phyloP scores from a whole-genome alignment of 106 monocot genomes.

The Hemerocallis citrina region DNA sequence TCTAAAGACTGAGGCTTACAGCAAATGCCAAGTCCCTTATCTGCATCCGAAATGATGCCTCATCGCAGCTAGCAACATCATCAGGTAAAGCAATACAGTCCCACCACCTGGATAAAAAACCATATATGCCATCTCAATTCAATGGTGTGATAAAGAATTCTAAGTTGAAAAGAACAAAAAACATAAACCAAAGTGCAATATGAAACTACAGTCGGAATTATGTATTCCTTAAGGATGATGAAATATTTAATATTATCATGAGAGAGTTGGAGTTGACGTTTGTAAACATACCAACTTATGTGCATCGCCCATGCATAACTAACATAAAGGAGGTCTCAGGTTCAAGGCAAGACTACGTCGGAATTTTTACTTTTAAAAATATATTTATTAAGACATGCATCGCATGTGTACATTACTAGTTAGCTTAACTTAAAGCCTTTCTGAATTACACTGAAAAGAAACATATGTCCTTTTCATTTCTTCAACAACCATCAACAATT shows the following conservation, averaged over 20 bases:
- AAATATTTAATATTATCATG: neutral
- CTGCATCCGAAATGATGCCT: constrained; percentile 71
- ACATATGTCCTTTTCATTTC: too few relatives aligned
- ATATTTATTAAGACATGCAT: too few relatives aligned
- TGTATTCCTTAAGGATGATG: neutral
- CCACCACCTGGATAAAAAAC: constrained; percentile 88
- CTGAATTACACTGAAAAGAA: too few relatives aligned
- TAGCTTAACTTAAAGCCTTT: too few relatives aligned
- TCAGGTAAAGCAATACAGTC: constrained; percentile 87
- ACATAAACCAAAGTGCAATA: neutral
- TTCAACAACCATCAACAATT: too few relatives aligned
- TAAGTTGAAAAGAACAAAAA: constrained; percentile 1
- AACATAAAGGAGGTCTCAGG: too few relatives aligned
- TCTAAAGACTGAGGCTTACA: constrained; percentile 31
- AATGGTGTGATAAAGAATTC: neutral
- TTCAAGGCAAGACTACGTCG: too few relatives aligned
- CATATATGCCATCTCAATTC: neutral
- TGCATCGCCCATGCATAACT: too few relatives aligned
- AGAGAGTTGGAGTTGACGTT: too few relatives aligned
- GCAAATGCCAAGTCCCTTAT: constrained; percentile 67
- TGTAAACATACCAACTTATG: too few relatives aligned
- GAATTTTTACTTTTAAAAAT: too few relatives aligned
- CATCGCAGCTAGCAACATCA: constrained; percentile 54
- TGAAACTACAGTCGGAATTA: neutral
- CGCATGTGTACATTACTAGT: too few relatives aligned